Evolutionary conservation across 139 green algal species (phyloP).

Genomic region (Trebouxia sp.): DNA sequence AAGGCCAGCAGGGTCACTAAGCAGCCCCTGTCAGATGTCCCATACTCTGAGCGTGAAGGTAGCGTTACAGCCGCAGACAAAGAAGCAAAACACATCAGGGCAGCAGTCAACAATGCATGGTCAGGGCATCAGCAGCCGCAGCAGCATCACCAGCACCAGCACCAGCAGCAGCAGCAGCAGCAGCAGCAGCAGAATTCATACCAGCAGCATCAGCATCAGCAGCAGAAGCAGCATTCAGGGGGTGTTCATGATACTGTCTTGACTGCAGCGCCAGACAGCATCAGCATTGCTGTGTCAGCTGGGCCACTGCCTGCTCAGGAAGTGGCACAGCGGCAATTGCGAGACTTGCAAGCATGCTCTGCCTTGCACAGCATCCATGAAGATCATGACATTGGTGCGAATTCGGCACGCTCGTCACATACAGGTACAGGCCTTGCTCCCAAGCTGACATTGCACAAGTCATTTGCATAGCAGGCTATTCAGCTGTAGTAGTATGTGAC

Average conservation of each 20-base stretch:
- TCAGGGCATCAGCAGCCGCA: neutral
- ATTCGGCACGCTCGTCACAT: neutral
- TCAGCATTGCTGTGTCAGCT: too few species aligned
- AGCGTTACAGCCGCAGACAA: neutral
- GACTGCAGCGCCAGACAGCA: too few species aligned
- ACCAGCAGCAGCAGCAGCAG: too few species aligned
- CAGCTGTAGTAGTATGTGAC: too few species aligned
- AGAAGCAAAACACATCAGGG: neutral
- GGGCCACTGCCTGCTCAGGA: too few species aligned
- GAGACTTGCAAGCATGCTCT: too few species aligned
- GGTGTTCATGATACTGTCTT: too few species aligned
- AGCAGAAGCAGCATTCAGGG: too few species aligned
- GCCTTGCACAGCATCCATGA: conserved; percentile 16
- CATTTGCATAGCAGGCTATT: neutral
- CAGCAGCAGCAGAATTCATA: neutral
- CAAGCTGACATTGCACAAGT: neutral
- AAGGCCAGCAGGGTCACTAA: neutral
- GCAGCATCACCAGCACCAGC: too few species aligned
- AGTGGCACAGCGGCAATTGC: too few species aligned
- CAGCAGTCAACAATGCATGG: neutral
- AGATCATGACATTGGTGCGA: neutral
- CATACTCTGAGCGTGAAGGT: neutral
- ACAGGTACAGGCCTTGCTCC: too few species aligned
- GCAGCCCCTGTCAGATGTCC: neutral
- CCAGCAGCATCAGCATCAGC: too few species aligned